Evolutionary conservation across 345 rosid species (phyloP).

Genomic region (Isatis tinctoria): DNA sequence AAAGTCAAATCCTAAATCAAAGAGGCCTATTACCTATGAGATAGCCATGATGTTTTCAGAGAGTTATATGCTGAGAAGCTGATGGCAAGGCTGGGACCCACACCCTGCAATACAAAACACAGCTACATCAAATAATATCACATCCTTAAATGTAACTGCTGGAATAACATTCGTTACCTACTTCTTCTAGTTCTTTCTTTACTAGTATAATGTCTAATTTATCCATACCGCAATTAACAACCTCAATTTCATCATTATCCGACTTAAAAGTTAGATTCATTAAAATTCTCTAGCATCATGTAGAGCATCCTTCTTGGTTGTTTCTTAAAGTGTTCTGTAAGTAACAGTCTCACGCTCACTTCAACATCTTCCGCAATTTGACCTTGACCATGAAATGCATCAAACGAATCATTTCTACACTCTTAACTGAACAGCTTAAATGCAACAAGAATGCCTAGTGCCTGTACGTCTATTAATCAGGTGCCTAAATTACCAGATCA

Average conservation of each 20-base stretch:
- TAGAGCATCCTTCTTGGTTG: neutral
- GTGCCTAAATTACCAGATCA: neutral
- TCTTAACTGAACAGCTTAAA: neutral
- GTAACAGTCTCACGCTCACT: neutral
- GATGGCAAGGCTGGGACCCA: constrained; percentile 92
- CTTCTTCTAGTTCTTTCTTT: neutral
- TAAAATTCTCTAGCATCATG: neutral
- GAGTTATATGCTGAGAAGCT: constrained; percentile 84
- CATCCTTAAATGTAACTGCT: neutral
- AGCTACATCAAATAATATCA: neutral
- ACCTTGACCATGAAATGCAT: neutral
- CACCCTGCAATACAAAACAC: constrained; percentile 53
- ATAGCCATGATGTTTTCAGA: constrained; percentile 64
- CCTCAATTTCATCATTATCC: neutral
- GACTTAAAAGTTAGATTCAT: neutral
- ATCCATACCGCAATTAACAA: neutral
- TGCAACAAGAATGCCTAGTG: neutral
- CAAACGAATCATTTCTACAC: neutral
- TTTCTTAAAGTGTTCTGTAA: neutral
- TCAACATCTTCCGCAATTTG: neutral
- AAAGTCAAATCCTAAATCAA: neutral
- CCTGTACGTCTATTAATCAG: neutral
- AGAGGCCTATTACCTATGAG: constrained; percentile 52
- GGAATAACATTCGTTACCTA: neutral
- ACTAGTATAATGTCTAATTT: neutral